These are phyloP conservation scores for Euryodendron excelsum DNA, from an alignment of 148 eudicot genomes.

Conservation along the genomic window DNA sequence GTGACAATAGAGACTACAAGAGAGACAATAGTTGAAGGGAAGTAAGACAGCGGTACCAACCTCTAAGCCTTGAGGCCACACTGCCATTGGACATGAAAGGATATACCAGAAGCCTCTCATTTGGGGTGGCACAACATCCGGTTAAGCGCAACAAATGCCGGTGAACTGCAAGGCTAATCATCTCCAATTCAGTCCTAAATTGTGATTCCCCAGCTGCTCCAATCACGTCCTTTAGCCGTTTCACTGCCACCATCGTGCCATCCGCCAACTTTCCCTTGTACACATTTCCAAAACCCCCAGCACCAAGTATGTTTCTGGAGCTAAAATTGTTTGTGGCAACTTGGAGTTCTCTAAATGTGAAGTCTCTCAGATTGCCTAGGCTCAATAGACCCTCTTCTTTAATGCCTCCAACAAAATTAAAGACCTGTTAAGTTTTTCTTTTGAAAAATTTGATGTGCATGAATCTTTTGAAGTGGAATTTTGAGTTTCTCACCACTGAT, in stretches of 20 bases:
- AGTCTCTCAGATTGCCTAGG: slow-evolving; percentile 71
- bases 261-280: slow-evolving; percentile 77
- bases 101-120: slow-evolving; percentile 86
- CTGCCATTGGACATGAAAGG: slow-evolving; percentile 99
- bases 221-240: slow-evolving; percentile 74
- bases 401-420: slow-evolving; percentile 41
- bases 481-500: slow-evolving; percentile 59
- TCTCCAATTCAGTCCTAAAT: slow-evolving; percentile 85
- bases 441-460: not conserved
- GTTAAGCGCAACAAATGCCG: slow-evolving; percentile 73
- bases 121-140: slow-evolving; percentile 77
- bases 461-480: not conserved
- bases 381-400: slow-evolving; percentile 64
- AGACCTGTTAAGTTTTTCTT: not conserved
- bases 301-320: slow-evolving; percentile 86
- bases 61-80: slow-evolving; percentile 91
- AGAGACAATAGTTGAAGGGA: too few relatives aligned
- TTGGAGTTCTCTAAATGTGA: slow-evolving; percentile 81
- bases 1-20: not conserved
- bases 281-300: slow-evolving; percentile 96
- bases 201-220: slow-evolving; percentile 86
- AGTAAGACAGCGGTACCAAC: slow-evolving; percentile 32
- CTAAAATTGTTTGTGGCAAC: slow-evolving; percentile 74
- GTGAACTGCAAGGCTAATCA: slow-evolving; percentile 94
- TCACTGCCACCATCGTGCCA: slow-evolving; percentile 79